Base-by-base conservation (phyloP, 495 filamentous ascomycete species). In the Poronia punctata region DNA sequence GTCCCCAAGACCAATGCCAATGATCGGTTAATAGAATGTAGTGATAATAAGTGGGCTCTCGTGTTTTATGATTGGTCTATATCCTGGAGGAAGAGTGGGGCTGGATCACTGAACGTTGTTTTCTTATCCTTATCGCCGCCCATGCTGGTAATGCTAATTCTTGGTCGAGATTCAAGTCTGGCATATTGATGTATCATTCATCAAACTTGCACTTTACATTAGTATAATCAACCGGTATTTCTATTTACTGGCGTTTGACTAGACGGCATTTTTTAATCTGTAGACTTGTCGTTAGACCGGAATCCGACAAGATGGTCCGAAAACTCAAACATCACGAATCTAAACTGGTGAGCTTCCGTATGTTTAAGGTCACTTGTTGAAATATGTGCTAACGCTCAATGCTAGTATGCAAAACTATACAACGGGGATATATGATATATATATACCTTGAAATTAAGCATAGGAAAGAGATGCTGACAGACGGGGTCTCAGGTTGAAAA, bases 291-390 rank as follows among this genome's bases (percentile, higher is more conserved):
- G 14, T 24, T n/a, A 11, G 2, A 11, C 11, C 24, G 6, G 2
- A 0, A 33, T 12, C 11, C 36, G 43, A 38, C 48, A 77, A 56
- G 35, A 93, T 93, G 86, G 84, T 92, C 51, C 82, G 90, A 45
- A 83, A 90, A 64, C 78, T 97, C 56, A 95, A 95, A 66, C 76
- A 90, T 54, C 88, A 95, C 67, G 90, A 95, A 75, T 74, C 84
- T 45, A 68, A 68, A 44, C 53, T 74, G 46, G 43, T 46, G 17
- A 20, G 4, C 11, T 5, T 24, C 5, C 11, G 23, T 4, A 8
- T n/a, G 12, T 29, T 5, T 16, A 8, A 5, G 9, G 14, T 7
- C 29, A 10, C 27, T 10, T 25, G n/a, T 5, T 17, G 35, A 28
- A 9, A 12, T 21, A 33, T 19, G n/a, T 39, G 31, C 42, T 40